Conservation (phyloP, 164 flowering plant species). For the Stephania yunnanensis region DNA sequence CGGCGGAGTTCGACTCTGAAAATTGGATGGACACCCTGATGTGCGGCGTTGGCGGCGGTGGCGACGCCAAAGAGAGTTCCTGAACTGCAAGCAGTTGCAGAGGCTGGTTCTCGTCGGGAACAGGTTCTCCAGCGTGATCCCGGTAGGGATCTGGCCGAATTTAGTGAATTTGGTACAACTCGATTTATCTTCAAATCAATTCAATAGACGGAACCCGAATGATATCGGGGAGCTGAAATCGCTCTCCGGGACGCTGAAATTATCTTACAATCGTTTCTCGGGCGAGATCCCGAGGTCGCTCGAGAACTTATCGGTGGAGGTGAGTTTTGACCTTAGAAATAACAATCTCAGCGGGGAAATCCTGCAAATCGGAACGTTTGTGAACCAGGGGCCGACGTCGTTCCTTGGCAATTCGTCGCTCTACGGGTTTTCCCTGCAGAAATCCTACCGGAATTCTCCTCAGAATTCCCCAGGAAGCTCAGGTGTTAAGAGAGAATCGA, state of each 20-base stretch:
- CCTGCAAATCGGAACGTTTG: conserved; percentile 68
- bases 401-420: conserved; percentile 63
- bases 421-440: conserved; percentile 84
- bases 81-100: conserved; percentile 59
- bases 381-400: conserved; percentile 84
- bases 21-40: too few species aligned
- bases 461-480: conserved; percentile 21
- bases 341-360: conserved; percentile 80
- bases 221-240: conserved; percentile 66
- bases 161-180: conserved; percentile 52
- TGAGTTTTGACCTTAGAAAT: conserved; percentile 64
- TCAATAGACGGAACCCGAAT: conserved; percentile 58
- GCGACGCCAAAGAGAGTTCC: too few species aligned
- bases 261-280: conserved; percentile 64
- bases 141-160: conserved; percentile 55
- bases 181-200: conserved; percentile 60
- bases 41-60: too few species aligned
- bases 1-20: too few species aligned
- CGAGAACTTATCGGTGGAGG: conserved; percentile 61
- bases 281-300: conserved; percentile 66
- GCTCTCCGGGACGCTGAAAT: conserved; percentile 61
- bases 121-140: conserved; percentile 56
- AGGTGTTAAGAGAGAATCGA: conserved; percentile 16
- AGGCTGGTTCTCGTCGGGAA: conserved; percentile 54
- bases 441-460: conserved; percentile 33